Base-by-base conservation (phyloP, 257 asterid species). In the Fraxinus anomala region DNA sequence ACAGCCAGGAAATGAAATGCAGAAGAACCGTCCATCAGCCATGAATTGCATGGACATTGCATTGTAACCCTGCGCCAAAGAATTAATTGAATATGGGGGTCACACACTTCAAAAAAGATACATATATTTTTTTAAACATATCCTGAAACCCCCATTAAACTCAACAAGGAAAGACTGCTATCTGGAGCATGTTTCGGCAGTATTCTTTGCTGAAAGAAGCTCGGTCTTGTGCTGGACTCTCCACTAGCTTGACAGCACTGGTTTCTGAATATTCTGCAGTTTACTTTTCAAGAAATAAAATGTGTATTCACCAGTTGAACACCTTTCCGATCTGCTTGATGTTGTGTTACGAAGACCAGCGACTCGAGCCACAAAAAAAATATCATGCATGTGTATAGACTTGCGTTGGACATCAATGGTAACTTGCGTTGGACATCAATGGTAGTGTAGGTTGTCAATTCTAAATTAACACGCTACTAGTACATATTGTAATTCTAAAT, bases 61-160 rank as follows among this genome's bases (percentile, higher is more conserved):
- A 84, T 74, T 82, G 83, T 75, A 76, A 85, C 83, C 97, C 96
- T 92, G 97, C 94, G 96, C 76, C 92, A 92, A 92, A 92, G 87
- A 90, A 92, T 86, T 81, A 83, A 81, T 88, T 90, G 92, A 89
- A 89, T 82, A 85, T 73, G 87, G 91, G 87, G 88, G 86, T 78
- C 83, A 72, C 80, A 87, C 83, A 82, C 90, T 82, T 76, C 17
- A 63, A 78, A 77, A 84, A 67, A 80, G 72, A 81, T 77, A 74
- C 31, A 84, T 79, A 75, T 42, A 83, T 77, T 80, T 79, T 24
- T 75, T 74, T 74, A 79, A 84, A 85, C 80, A 82, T 80, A 84
- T 84, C 88, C 86, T 72, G 80, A 82, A 77, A 82, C 79, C 89
- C 89, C 51, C 88, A 71, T 54, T 76, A 83, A 80, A 81, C 88